These are phyloP conservation scores for Amanita fuliginea DNA, from an alignment of 768 basidiomycete genomes.

Conservation along the genomic window DNA sequence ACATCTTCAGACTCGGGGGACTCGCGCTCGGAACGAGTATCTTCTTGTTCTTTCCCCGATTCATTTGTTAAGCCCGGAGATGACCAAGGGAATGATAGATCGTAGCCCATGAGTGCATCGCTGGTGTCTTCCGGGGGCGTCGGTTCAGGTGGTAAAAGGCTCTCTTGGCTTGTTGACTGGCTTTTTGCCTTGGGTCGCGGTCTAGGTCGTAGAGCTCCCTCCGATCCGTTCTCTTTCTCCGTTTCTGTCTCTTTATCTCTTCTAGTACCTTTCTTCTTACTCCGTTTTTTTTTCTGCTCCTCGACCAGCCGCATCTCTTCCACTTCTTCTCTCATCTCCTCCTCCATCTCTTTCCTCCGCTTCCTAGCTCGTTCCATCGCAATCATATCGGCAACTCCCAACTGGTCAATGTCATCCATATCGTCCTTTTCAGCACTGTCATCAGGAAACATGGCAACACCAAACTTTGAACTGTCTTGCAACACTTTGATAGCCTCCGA, in stretches of 20 bases:
- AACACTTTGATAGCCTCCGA: constrained; percentile 47
- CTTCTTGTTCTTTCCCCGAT: neutral
- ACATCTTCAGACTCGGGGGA: neutral
- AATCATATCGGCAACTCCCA: constrained; percentile 39
- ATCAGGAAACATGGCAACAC: constrained; percentile 77
- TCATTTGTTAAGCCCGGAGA: too few species aligned
- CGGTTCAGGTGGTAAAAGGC: neutral
- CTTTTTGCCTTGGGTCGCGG: constrained; percentile 16
- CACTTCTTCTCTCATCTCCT: constrained; percentile 23
- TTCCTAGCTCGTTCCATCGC: constrained; percentile 44
- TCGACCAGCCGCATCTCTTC: constrained; percentile 8
- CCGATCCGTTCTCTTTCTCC: neutral
- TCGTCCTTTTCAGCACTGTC: constrained; percentile 30
- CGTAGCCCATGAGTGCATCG: constrained; percentile 4
- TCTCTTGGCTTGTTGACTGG: constrained; percentile 9
- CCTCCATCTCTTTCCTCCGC: constrained; percentile 39
- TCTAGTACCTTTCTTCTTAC: neutral
- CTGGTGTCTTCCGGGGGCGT: neutral
- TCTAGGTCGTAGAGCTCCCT: constrained; percentile 12
- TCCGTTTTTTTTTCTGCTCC: constrained; percentile 3
- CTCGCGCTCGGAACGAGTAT: neutral
- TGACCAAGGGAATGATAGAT: neutral
- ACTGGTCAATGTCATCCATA: constrained; percentile 15
- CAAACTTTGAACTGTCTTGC: constrained; percentile 72
- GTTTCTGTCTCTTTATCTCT: constrained; percentile 8